Conservation (phyloP, 768 basidiomycete species). For the Panellus pusillus region DNA sequence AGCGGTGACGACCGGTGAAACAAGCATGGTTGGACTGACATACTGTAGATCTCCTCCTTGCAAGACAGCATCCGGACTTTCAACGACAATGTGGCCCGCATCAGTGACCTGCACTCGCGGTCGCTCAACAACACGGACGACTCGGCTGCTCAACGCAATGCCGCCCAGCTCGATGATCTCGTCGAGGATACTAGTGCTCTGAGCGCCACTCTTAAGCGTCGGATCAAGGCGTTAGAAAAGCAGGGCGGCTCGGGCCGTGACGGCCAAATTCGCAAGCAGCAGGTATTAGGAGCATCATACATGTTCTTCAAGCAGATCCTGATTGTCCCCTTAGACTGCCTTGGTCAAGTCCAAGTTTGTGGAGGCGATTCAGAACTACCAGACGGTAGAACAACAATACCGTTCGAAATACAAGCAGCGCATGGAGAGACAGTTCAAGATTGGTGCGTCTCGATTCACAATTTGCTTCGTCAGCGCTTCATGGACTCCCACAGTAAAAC, state of each 20-base stretch:
- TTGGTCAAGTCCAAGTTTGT: conserved; percentile 76
- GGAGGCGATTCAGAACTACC: conserved; percentile 84
- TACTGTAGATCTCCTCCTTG: conserved; percentile 64
- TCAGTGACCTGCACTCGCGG: conserved; percentile 72
- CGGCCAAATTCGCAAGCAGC: conserved; percentile 74
- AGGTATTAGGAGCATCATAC: conserved; percentile 42
- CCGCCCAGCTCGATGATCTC: conserved; percentile 64
- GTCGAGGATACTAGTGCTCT: conserved; percentile 71
- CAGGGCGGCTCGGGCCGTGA: conserved; percentile 67
- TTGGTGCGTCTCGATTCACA: conserved; percentile 48
- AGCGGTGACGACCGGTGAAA: conserved; percentile 18
- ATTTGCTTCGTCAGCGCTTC: not conserved
- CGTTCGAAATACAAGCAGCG: conserved; percentile 77
- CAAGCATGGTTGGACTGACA: not conserved
- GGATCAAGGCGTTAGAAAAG: conserved; percentile 70
- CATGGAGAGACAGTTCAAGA: conserved; percentile 85
- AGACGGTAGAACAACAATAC: conserved; percentile 79
- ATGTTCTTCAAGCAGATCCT: not conserved
- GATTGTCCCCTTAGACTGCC: conserved; percentile 42
- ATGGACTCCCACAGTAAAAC: conserved; percentile 63
- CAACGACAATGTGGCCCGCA: conserved; percentile 66
- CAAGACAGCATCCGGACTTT: conserved; percentile 70
- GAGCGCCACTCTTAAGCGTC: conserved; percentile 65
- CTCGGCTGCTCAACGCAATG: conserved; percentile 56
- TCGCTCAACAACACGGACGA: conserved; percentile 80